phyloP scores from a whole-genome alignment of 2,329 filamentous ascomycete genomes.

The Salinomyces thailandicus region DNA sequence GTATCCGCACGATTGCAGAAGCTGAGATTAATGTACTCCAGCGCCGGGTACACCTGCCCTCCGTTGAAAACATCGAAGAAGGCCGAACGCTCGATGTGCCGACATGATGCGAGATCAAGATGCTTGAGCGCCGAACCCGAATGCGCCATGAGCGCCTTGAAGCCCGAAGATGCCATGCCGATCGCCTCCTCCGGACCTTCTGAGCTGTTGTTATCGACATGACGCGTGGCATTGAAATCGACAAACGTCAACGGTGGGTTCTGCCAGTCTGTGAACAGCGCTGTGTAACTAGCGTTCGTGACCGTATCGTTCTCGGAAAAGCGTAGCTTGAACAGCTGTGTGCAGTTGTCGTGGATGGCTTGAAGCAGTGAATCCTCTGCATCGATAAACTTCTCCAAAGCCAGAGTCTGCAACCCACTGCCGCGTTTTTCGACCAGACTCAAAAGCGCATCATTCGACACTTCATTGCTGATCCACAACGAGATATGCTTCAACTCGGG shows the following conservation, averaged over 20 bases:
- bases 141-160: constrained; percentile 73
- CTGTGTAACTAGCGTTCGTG: constrained; percentile 62
- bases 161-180: constrained; percentile 65
- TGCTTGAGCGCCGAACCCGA: constrained; percentile 56
- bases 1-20: constrained; percentile 48
- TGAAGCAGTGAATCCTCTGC: constrained; percentile 60
- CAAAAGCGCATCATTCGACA: constrained; percentile 48
- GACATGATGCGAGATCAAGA: constrained; percentile 73
- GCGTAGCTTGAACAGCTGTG: constrained; percentile 61
- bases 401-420: constrained; percentile 60
- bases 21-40: constrained; percentile 56
- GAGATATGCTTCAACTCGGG: constrained; percentile 61
- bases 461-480: constrained; percentile 52
- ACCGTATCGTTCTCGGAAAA: constrained; percentile 66
- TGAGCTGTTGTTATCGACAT: constrained; percentile 61
- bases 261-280: constrained; percentile 64
- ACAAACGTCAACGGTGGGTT: constrained; percentile 61
- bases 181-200: constrained; percentile 51
- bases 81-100: constrained; percentile 62
- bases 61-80: constrained; percentile 65
- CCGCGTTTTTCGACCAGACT: constrained; percentile 55
- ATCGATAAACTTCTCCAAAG: constrained; percentile 57
- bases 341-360: constrained; percentile 60
- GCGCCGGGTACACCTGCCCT: constrained; percentile 53
- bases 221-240: constrained; percentile 68